Evolutionary conservation across 345 rosid species (phyloP), one percentile per base, ranked within the genome.

Genomic region (Trapa bicornis): DNA sequence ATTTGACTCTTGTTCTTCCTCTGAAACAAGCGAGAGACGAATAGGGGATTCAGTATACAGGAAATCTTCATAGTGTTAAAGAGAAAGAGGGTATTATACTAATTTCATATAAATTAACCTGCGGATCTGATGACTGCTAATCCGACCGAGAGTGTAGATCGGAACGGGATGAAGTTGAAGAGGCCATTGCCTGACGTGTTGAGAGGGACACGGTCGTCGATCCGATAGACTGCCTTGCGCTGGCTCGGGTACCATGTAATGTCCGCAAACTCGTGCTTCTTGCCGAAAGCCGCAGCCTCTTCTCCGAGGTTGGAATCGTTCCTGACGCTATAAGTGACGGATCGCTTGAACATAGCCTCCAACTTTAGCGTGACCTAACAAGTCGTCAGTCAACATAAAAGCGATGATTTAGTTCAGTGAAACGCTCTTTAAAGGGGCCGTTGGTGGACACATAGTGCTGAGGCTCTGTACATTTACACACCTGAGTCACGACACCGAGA

Each of bases 401-500:
- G 3, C 22, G 29, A 14, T 50, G 3, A 50, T 50, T 50, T 50
- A 2, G 14, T 6, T 3, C 0, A 16, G 16, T 14, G 2, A 50
- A 50, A 16, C 5, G 0, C 10, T 13, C 16, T 50, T 50, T 50
- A 42, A 42, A 42, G 8, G 4, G 29, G 29, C 29, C 29, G 29
- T 22, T 22, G 29, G 29, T 22, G 29, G 29, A 22, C 29, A 22
- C 29, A 22, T 22, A 22, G 29, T 22, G 29, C 29, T 22, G 29
- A 22, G 29, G 29, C 29, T 22, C 29, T 22, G 29, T 22, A 22
- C 29, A 22, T 22, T 22, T 5, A 54, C 1, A 1, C 77, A 86
- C 97, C 88, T 91, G 88, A 15, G 86, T 84, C 61, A 91, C 81
- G 48, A 91, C 93, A 4, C 97, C 97, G 52, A 88, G 91, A 68